These are phyloP conservation scores for Didymellaceae sp. DNA, from an alignment of 2,329 filamentous ascomycete species.

Conservation along the genomic window DNA sequence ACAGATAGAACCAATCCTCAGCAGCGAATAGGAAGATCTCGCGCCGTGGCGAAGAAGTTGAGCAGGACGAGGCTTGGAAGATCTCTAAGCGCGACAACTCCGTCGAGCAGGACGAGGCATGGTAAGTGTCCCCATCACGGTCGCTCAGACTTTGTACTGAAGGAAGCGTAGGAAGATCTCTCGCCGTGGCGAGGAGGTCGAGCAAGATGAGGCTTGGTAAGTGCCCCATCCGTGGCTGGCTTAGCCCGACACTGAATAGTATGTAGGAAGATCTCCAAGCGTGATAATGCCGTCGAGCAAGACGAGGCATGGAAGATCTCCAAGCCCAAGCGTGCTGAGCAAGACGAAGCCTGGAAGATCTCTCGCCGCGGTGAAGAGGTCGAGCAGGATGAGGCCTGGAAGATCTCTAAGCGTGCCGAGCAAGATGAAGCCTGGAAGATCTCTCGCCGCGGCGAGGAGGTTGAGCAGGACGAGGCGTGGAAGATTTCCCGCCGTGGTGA, in stretches of 20 bases:
- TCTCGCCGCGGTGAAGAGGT: not conserved
- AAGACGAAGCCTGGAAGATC: not conserved
- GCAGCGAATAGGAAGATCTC: conserved; percentile 3
- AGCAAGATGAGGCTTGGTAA: not conserved
- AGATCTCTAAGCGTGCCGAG: not conserved
- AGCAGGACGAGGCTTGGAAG: not conserved
- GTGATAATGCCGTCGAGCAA: not conserved
- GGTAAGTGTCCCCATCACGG: not conserved
- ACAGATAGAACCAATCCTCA: no score
- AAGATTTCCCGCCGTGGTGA: not conserved
- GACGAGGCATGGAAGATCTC: not conserved
- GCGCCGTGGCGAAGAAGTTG: not conserved
- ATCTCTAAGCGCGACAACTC: not conserved
- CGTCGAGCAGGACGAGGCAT: not conserved
- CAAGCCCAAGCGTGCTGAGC: not conserved
- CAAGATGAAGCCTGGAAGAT: not conserved
- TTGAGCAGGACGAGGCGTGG: not conserved
- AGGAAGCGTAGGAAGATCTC: not conserved
- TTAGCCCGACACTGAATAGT: not conserved
- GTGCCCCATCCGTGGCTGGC: not conserved
- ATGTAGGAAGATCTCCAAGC: not conserved
- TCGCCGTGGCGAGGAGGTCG: not conserved
- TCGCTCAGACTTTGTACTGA: not conserved
- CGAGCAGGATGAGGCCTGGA: not conserved
- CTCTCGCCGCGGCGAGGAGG: not conserved